A percentile compares a stretch with the other conserved stretches of the same genome.
These are phyloP conservation scores for Beauveria rudraprayagi DNA, from an alignment of 2,329 filamentous ascomycete species.

Conservation along the genomic window DNA sequence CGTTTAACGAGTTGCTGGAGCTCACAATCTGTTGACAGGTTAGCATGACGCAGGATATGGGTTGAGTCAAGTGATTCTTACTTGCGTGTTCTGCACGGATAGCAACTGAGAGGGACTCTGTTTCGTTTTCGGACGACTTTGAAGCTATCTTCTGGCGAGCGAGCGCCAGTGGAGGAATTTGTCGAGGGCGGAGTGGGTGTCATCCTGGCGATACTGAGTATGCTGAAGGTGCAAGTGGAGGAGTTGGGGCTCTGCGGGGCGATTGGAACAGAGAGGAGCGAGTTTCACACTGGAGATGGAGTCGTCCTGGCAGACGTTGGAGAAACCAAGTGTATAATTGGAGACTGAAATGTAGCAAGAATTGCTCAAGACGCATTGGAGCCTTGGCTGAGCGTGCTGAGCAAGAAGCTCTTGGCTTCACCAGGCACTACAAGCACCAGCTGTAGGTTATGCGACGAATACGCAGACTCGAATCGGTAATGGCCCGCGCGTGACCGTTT, in stretches of 20 bases:
- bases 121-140: constrained; percentile 88
- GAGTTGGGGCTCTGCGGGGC: neutral
- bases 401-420: neutral
- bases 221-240: neutral
- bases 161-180: constrained; percentile 64
- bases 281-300: neutral
- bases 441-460: neutral
- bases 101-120: constrained; percentile 83
- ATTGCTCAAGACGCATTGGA: neutral
- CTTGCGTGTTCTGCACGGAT: constrained; percentile 87
- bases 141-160: constrained; percentile 80
- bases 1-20: neutral
- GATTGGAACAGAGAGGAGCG: neutral
- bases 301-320: neutral
- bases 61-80: constrained; percentile 33
- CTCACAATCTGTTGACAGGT: constrained; percentile 29
- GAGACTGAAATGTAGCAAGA: neutral
- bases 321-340: neutral
- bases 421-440: neutral
- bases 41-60: constrained; percentile 12
- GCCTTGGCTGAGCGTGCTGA: neutral
- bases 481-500: neutral
- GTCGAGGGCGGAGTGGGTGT: constrained; percentile 71
- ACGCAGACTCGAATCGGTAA: neutral
- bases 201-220: constrained; percentile 37